Base-by-base conservation (phyloP, 805 yeast genomes). In the Metschnikowia cubensis region DNA sequence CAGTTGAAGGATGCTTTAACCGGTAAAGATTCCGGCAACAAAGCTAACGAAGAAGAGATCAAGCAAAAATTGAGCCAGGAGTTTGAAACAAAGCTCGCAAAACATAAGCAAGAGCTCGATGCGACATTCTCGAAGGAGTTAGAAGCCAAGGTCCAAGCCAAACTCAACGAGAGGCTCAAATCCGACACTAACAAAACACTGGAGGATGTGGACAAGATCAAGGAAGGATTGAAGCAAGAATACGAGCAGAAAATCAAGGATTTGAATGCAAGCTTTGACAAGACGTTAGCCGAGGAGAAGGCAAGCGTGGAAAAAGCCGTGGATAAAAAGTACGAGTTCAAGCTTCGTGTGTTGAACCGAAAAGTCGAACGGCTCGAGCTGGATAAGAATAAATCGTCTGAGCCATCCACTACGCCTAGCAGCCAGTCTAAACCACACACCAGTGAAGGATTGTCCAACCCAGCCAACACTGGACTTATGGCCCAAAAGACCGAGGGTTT, bases 271-370 rank as follows among this genome's bases (percentile, higher is more conserved):
- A 62, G 60, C 10, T 64, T 63, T 37, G 59, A 58, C 21, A 50
- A 50, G 45, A 50, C 47, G 38, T 42, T 63, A 47, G 53, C 52
- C 5, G 45, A 42, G 5, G 52, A 57, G 51, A 66, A 64, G 47
- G 74, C 70, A 32, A 77, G 73, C 42, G 74, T 78, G 2, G 68
- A 79, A 44, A 69, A 71, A 47, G 77, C 79, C 22, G 76, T 80
- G 39, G 78, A 79, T 45, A 79, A 81, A 60, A 83, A 82, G 59
- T 76, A 75, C 43, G 85, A 79, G 51, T 76, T 85, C 64, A 78
- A 82, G 56, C 74, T 76, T 50, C 78, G 75, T 51, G 76, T 85
- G 64, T 69, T 81, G 57, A 77, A 75, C 56, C 72, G 73, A 54
- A 82, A 78, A 62, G 67, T 80, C n/a, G 82, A 77, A 40, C 75